A percentile compares a stretch with the other conserved stretches of the same genome.
Conservation (phyloP, 31 red algal genomes). For the Asparagopsis taxiformis region DNA sequence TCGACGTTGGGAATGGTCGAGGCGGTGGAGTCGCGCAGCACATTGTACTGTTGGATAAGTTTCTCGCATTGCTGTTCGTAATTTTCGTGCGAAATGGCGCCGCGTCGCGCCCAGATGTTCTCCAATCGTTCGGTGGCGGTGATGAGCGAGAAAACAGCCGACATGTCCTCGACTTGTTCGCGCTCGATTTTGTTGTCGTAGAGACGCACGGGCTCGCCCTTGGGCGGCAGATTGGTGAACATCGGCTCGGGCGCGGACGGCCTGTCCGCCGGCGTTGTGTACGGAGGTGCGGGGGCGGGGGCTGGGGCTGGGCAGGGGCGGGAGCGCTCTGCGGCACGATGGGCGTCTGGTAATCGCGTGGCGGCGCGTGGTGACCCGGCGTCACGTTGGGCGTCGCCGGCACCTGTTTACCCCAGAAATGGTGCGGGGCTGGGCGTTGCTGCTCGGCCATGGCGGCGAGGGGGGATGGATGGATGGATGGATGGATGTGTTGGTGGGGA, state of each 20-base stretch:
- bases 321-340: too few species aligned
- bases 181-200: constrained; percentile 32
- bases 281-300: not conserved
- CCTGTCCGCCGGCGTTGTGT: not conserved
- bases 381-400: too few species aligned
- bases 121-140: constrained; percentile 52
- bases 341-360: too few species aligned
- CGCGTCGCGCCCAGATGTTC: constrained; percentile 47
- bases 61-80: constrained; percentile 53
- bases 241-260: constrained; percentile 2
- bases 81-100: constrained; percentile 39
- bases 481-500: too few species aligned
- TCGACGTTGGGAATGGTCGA: constrained; percentile 41
- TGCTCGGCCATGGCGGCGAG: too few species aligned
- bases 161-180: constrained; percentile 52
- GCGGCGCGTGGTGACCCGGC: too few species aligned
- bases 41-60: constrained; percentile 45
- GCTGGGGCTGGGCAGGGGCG: too few species aligned
- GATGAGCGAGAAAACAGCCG: constrained; percentile 47
- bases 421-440: too few species aligned
- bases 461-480: too few species aligned
- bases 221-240: constrained; percentile 35
- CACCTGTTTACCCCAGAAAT: too few species aligned
- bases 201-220: constrained; percentile 19
- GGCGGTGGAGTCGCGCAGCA: constrained; percentile 22